Base-by-base conservation (phyloP, 1,284 basidiomycete species). In the Ceratobasidium theobromae region DNA sequence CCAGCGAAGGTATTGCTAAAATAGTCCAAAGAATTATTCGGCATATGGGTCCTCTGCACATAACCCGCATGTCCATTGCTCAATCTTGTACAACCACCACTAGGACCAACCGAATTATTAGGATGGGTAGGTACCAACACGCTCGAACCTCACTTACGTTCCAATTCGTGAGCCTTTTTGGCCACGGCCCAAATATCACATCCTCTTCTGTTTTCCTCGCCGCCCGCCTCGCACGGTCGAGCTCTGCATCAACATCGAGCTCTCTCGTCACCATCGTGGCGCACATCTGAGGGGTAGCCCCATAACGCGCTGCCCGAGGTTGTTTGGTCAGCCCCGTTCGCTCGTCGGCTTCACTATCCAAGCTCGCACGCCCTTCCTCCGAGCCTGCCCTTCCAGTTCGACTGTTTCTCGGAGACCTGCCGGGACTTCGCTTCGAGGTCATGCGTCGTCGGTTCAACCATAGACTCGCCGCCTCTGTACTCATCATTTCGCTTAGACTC, bases 121-220 rank as follows among this genome's bases (percentile, higher is more conserved):
- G 40, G 38, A n/a, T n/a, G n/a, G n/a, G n/a, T n/a, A n/a, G n/a
- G n/a, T n/a, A n/a, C n/a, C 40, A 32, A 1, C 12, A 18, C 32
- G n/a, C 33, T 18, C 16, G 14, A 27, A 12, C 32, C 38, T 27
- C 1, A 81, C 87, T 72, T 75, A 89, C 89, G 75, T 84, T 84
- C 70, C 78, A 78, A 75, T 90, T 89, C 30, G 87, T 71, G 66
- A 88, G 71, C 72, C 88, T 80, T 71, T 77, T 76, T 0, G 88
- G 88, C 87, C 87, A 89, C 66, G 77, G 76, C 3, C 88, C 88
- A 76, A 87, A 89, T 1, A 79, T 75, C 1, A 75, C 72, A 12
- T 76, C 76, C 62, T 77, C 75, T 64, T 77, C 76, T 40, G 70
- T 75, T 70, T 68, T 85, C 77, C 71, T 81, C 21, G 70, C 70